Percentiles rank a stretch among this genome's conserved stretches.
Conservation (phyloP, 2,329 filamentous ascomycete genomes). For the Aspergillus candidus region DNA sequence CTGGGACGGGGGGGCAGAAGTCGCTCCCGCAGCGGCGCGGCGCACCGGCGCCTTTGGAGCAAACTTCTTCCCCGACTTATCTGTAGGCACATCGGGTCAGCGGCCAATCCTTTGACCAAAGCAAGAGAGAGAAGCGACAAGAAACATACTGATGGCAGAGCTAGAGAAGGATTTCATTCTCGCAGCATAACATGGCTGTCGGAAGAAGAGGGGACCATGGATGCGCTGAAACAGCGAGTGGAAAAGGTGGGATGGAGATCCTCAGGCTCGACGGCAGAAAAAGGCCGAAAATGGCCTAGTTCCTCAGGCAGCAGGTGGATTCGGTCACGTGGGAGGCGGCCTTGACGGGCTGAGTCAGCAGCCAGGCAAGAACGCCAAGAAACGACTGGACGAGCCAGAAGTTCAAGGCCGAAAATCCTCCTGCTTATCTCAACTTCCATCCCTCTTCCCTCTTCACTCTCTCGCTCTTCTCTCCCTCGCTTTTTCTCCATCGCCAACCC, state of each 20-base stretch:
- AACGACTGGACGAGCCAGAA: no score
- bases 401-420: conserved; percentile 37
- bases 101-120: background rate
- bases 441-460: conserved; percentile 18
- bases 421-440: conserved; percentile 27
- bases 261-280: conserved; percentile 7
- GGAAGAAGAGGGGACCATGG: background rate
- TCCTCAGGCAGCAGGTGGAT: conserved; percentile 23
- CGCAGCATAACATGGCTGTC: conserved; percentile 18
- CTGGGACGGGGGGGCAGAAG: conserved; percentile 30
- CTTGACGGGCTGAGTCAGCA: conserved; percentile 24
- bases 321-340: conserved; percentile 34
- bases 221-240: background rate
- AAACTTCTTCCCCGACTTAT: conserved; percentile 70
- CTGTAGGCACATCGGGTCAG: conserved; percentile 21
- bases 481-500: conserved; percentile 1
- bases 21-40: conserved; percentile 41
- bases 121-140: background rate
- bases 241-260: conserved; percentile 2
- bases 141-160: conserved; percentile 47
- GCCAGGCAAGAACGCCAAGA: no score
- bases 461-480: conserved; percentile 11
- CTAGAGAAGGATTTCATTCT: conserved; percentile 48
- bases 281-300: conserved; percentile 13
- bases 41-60: conserved; percentile 64